Evolutionary conservation across 106 monocot genomes (phyloP).

Genomic region (Phalaenopsis equestris): DNA sequence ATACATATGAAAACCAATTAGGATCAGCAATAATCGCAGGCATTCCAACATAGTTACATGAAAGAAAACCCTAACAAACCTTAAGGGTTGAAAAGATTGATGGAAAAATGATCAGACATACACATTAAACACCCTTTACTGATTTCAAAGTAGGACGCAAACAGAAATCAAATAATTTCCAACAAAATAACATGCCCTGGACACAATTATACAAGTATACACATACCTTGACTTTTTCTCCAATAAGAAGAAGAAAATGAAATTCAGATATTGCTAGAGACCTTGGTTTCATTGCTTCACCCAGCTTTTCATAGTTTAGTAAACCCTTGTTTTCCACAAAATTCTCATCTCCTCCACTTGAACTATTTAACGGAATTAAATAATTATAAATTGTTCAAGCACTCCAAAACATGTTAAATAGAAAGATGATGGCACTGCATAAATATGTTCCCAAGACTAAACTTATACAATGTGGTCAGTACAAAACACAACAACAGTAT

Average conservation of each 20-base stretch:
- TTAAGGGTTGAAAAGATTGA: too few relatives aligned
- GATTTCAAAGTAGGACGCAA: neutral
- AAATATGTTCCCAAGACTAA: neutral
- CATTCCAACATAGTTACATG: too few relatives aligned
- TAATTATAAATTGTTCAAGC: neutral
- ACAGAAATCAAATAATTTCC: neutral
- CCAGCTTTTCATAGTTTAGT: conserved; percentile 69
- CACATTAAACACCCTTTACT: too few relatives aligned
- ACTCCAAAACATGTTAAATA: neutral
- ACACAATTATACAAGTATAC: neutral
- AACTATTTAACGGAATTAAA: conserved; percentile 35
- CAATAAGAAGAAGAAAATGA: conserved; percentile 88
- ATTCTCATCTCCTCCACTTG: conserved; percentile 83
- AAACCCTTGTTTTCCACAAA: conserved; percentile 99
- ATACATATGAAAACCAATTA: too few relatives aligned
- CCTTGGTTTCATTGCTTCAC: conserved; percentile 58
- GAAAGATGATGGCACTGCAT: neutral
- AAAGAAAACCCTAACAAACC: too few relatives aligned
- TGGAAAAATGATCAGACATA: too few relatives aligned
- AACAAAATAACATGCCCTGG: neutral
- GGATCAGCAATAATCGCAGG: too few relatives aligned
- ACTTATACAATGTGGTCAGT: neutral
- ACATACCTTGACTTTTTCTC: conserved; percentile 83
- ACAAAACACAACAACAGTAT: neutral
- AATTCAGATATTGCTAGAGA: conserved; percentile 86